A percentile compares a stretch with the other conserved stretches of the same genome.
phyloP scores from a whole-genome alignment of 768 basidiomycete genomes.

The Cyclocybe cylindracea region DNA sequence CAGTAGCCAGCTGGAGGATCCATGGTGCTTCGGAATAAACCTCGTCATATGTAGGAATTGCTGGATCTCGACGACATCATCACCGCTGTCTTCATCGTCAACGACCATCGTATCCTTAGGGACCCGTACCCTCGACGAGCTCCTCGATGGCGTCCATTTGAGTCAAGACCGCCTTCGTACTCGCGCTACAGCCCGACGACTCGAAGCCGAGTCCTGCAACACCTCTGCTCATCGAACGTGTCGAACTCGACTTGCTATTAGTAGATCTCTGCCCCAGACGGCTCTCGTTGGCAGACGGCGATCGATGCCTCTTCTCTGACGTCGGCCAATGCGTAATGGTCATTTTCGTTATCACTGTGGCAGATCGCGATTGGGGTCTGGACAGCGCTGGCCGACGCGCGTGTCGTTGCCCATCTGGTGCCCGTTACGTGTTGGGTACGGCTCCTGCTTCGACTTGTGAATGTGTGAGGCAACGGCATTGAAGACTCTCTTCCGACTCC shows the following conservation, averaged over 20 bases:
- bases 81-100: no score
- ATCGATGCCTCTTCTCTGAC: slow-evolving; percentile 12
- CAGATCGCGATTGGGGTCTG: no score
- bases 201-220: slow-evolving; percentile 3
- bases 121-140: not conserved
- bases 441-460: no score
- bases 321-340: not conserved
- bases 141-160: not conserved
- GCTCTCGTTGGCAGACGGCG: slow-evolving; percentile 17
- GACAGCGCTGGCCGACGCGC: no score
- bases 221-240: slow-evolving; percentile 3
- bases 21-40: not conserved
- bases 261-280: not conserved
- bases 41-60: not conserved
- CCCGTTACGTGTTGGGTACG: no score
- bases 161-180: not conserved
- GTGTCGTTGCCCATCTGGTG: no score
- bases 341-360: no score
- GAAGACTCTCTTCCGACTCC: no score
- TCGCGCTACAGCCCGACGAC: not conserved
- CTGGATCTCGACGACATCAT: no score
- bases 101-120: no score
- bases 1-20: not conserved
- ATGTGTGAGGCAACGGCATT: no score
- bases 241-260: not conserved